phyloP scores from a whole-genome alignment of 2,329 filamentous ascomycete genomes.

The Stagonosporopsis tanaceti region DNA sequence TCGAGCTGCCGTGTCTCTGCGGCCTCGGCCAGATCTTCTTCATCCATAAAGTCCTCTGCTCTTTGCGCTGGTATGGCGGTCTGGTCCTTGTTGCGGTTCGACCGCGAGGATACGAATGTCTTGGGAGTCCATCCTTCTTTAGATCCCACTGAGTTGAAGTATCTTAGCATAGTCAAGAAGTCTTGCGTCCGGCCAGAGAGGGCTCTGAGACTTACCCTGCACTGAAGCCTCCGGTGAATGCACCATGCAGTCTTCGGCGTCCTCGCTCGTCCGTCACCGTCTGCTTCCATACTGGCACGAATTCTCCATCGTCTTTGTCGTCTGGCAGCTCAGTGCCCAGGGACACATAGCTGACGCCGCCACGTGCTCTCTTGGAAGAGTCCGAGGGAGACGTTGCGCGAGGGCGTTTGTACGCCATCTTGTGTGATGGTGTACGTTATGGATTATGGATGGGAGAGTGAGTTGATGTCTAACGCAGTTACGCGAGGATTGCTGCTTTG shows the following conservation, averaged over 20 bases:
- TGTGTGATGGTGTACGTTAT: neutral
- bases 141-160: constrained; percentile 97
- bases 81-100: constrained; percentile 76
- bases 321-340: constrained; percentile 81
- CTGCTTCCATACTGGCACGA: constrained; percentile 97
- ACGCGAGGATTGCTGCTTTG: neutral
- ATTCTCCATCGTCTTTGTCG: constrained; percentile 88
- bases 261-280: constrained; percentile 94
- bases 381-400: constrained; percentile 38
- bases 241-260: constrained; percentile 88
- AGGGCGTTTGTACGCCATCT: constrained; percentile 47
- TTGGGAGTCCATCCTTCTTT: constrained; percentile 98
- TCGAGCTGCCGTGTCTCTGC: constrained; percentile 79
- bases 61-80: constrained; percentile 68
- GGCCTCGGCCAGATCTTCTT: constrained; percentile 89
- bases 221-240: constrained; percentile 96
- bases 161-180: constrained; percentile 64
- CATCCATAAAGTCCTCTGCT: constrained; percentile 96
- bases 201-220: constrained; percentile 74
- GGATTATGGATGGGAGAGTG: neutral
- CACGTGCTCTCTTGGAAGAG: constrained; percentile 77
- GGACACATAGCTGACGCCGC: constrained; percentile 51
- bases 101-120: constrained; percentile 88
- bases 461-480: neutral
- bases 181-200: constrained; percentile 28